Evolutionary conservation across 2,329 filamentous ascomycete species (phyloP).

Genomic region (Didymella lethalis): DNA sequence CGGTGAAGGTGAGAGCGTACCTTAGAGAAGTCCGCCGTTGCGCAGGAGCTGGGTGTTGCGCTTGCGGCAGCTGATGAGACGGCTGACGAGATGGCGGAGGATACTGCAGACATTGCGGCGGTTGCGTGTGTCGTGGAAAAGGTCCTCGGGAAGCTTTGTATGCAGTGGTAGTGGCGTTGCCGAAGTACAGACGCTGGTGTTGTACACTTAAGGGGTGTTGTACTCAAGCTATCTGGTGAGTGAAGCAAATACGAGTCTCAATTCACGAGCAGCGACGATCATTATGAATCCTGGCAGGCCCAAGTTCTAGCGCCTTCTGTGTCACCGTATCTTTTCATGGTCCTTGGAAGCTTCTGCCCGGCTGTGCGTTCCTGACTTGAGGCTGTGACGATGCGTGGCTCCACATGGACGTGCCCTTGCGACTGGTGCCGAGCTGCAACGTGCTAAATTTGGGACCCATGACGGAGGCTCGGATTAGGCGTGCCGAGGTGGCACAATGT

Average conservation of each 20-base stretch:
- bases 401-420: constrained; percentile 18
- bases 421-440: constrained; percentile 12
- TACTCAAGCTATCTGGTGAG: neutral
- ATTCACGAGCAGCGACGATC: constrained; percentile 14
- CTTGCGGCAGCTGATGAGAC: constrained; percentile 29
- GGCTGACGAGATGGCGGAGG: constrained; percentile 17
- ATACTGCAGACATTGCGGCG: constrained; percentile 26
- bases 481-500: constrained; percentile 20
- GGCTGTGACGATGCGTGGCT: constrained; percentile 20
- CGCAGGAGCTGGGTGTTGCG: constrained; percentile 32
- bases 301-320: constrained; percentile 4
- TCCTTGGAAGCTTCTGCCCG: constrained; percentile 4
- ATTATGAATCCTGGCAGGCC: neutral
- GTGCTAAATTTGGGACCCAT: constrained; percentile 13
- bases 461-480: constrained; percentile 16
- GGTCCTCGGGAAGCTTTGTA: neutral
- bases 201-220: neutral
- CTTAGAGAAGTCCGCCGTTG: constrained; percentile 33
- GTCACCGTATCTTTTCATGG: constrained; percentile 10
- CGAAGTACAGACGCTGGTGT: neutral
- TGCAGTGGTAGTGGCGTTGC: neutral
- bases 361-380: constrained; percentile 12
- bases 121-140: neutral
- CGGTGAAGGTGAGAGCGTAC: neutral
- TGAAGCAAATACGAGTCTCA: constrained; percentile 9